Base-by-base conservation (phyloP, 345 rosid species). In the Cardamine chenopodiifolia region DNA sequence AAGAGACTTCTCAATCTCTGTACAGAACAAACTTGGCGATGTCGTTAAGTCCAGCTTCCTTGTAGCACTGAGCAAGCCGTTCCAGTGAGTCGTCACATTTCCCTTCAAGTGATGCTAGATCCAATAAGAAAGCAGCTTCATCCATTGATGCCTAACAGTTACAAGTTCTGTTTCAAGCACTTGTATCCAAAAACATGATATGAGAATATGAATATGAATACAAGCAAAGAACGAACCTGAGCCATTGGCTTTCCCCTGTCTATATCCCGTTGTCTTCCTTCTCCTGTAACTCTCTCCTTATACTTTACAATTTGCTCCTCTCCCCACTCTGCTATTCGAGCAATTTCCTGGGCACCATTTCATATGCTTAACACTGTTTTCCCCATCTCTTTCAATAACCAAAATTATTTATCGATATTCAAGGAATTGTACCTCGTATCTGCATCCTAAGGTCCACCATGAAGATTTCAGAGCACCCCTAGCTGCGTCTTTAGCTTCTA, bases 401-500 rank as follows among this genome's bases (percentile, higher is more conserved):
- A 20, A 26, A 61, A 61, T 28, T 5, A 20, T 64, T 14, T 35
- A 50, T 11, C 13, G 19, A 45, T 56, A 58, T 62, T 32, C 26
- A 48, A 15, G 37, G 45, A 57, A 6, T 8, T 69, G 31, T 84
- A 83, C 98, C 82, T 82, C 85, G 54, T 93, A 90, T 42, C 76
- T 72, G 77, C 93, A 93, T 67, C 98, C 96, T 45, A 90, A 79
- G 53, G 98, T 93, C 97, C 97, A 93, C 98, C 96, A 93, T n/a
- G 98, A 92, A 48, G 87, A 89, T 85, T 86, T 90, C 63, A 93
- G 74, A 71, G 92, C 90, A 34, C 88, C 91, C 83, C 98, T 87
- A n/a, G 98, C 97, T 2, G 98, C 89, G 64, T 89, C 96, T 84
- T 90, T 90, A 18, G 96, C 97, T 79, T 93, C 98, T 17, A 78